Conservation (phyloP, 352 stramenopile genomes). For the Halophytophthora polymorphica region DNA sequence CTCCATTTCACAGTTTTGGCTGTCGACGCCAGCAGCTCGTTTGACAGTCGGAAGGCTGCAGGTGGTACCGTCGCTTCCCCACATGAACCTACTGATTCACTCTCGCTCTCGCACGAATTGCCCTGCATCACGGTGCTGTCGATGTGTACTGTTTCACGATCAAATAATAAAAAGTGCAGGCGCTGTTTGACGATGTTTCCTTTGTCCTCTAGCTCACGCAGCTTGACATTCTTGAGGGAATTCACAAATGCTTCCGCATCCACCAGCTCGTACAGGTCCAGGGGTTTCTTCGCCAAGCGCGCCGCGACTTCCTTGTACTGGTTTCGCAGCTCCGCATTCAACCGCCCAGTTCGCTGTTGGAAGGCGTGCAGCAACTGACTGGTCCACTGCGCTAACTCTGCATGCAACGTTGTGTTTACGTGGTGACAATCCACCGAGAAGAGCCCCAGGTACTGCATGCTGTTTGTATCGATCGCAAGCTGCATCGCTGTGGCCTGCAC, state of each 20-base stretch:
- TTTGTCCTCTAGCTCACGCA: conserved; percentile 48
- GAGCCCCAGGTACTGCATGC: conserved; percentile 30
- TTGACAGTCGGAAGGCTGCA: conserved; percentile 16
- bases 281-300: conserved; percentile 51
- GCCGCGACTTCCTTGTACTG: conserved; percentile 76
- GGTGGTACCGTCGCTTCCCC: neutral
- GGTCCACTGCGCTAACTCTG: conserved; percentile 37
- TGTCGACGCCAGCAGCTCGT: conserved; percentile 52
- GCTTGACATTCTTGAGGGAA: conserved; percentile 35
- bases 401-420: conserved; percentile 43
- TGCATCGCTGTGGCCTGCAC: conserved; percentile 20
- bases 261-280: conserved; percentile 74
- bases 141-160: conserved; percentile 40
- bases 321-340: conserved; percentile 56
- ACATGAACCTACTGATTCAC: neutral
- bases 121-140: conserved; percentile 7
- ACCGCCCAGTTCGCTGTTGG: conserved; percentile 38
- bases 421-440: conserved; percentile 49
- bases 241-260: conserved; percentile 58
- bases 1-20: conserved; percentile 72
- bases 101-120: neutral
- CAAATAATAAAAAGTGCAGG: conserved; percentile 65
- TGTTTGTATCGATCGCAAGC: conserved; percentile 22
- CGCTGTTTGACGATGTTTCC: conserved; percentile 50
- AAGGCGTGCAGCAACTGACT: conserved; percentile 43